These are phyloP conservation scores for Scutellaria galericulata DNA, from an alignment of 257 asterid species.

Conservation along the genomic window DNA sequence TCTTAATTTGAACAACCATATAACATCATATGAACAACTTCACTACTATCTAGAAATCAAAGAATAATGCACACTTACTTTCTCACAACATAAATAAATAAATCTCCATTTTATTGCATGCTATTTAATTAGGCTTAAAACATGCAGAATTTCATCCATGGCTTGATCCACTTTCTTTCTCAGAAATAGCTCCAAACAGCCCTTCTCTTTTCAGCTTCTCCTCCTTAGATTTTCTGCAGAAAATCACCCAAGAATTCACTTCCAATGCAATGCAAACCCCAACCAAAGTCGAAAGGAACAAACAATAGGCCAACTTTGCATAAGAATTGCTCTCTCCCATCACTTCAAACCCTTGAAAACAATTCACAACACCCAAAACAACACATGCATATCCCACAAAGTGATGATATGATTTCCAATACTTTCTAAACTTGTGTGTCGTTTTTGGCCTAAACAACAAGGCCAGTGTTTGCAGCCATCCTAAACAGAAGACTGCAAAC, in stretches of 20 bases:
- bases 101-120: background rate
- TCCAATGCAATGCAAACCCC: constrained; percentile 81
- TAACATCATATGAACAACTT: background rate
- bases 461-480: constrained; percentile 89
- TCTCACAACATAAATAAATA: background rate
- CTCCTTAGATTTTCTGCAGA: constrained; percentile 85
- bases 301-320: constrained; percentile 62
- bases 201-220: constrained; percentile 87
- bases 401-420: constrained; percentile 96
- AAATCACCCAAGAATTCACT: constrained; percentile 91
- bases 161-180: constrained; percentile 60
- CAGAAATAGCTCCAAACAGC: constrained; percentile 57
- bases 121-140: background rate
- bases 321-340: constrained; percentile 67
- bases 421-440: constrained; percentile 72
- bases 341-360: constrained; percentile 80
- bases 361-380: constrained; percentile 76
- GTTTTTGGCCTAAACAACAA: constrained; percentile 81
- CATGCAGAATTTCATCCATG: constrained; percentile 35
- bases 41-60: background rate
- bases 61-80: constrained; percentile 4
- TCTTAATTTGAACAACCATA: no score
- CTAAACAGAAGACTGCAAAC: constrained; percentile 68
- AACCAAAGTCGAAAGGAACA: constrained; percentile 69
- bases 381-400: constrained; percentile 92